phyloP scores from a whole-genome alignment of 148 eudicot species.

The Cornus kousa region DNA sequence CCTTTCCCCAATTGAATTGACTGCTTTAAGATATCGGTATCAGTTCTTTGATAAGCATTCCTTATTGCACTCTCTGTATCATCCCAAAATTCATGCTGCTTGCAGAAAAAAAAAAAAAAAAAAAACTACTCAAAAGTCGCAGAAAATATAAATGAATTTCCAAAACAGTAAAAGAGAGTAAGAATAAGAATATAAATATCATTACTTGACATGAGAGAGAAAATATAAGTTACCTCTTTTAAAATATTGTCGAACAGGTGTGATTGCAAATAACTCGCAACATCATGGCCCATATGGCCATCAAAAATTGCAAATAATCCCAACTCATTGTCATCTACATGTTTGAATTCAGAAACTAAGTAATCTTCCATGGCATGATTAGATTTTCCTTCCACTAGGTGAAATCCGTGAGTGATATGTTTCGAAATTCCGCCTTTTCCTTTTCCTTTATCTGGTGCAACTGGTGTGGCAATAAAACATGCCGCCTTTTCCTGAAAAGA shows the following conservation, averaged over 20 bases:
- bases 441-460: constrained; percentile 42
- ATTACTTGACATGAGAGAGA: neutral
- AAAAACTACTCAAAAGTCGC: no score
- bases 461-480: constrained; percentile 14
- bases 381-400: constrained; percentile 65
- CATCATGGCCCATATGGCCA: constrained; percentile 68
- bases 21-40: constrained; percentile 43
- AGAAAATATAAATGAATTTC: no score
- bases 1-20: constrained; percentile 44
- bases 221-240: constrained; percentile 35
- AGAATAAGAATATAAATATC: no score
- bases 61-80: constrained; percentile 44
- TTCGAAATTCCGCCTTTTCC: constrained; percentile 35
- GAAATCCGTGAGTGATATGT: constrained; percentile 49
- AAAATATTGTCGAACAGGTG: constrained; percentile 55
- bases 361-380: constrained; percentile 69
- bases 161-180: no score
- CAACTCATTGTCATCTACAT: constrained; percentile 44
- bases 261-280: constrained; percentile 47
- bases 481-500: constrained; percentile 13
- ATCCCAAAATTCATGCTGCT: constrained; percentile 51
- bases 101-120: constrained; percentile 12
- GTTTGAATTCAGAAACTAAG: constrained; percentile 47
- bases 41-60: constrained; percentile 54
- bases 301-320: constrained; percentile 68